A percentile compares a stretch with the other conserved stretches of the same genome.
Evolutionary conservation across 2,329 filamentous ascomycete genomes (phyloP).

Genomic region (Sporothrix pallida): DNA sequence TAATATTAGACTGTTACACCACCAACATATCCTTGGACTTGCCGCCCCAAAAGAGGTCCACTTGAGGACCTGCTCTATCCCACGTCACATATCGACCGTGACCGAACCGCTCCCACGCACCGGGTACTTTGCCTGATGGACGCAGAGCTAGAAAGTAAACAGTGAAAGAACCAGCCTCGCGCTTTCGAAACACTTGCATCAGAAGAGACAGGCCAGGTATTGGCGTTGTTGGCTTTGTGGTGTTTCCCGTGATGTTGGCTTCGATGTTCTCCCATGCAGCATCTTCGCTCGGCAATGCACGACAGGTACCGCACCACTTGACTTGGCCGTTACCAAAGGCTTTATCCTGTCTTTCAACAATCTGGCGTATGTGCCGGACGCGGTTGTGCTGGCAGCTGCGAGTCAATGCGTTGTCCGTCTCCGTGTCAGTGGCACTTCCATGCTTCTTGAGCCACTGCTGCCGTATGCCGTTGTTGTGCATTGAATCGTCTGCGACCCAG

Average conservation of each 20-base stretch:
- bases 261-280: constrained; percentile 13
- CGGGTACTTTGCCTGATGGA: background rate
- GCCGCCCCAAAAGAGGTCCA: constrained; percentile 24
- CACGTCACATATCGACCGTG: constrained; percentile 1
- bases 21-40: background rate
- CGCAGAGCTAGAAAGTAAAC: constrained; percentile 13
- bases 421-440: background rate
- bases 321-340: background rate
- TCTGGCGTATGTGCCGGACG: constrained; percentile 5
- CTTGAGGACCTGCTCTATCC: constrained; percentile 10
- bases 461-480: constrained; percentile 24
- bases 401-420: constrained; percentile 7
- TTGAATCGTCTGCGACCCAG: constrained; percentile 25
- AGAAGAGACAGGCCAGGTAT: background rate
- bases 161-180: constrained; percentile 4
- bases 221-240: too few species aligned
- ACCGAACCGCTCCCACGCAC: constrained; percentile 17
- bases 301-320: constrained; percentile 8
- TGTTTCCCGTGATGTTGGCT: background rate
- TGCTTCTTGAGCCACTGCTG: background rate
- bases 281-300: background rate
- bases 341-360: background rate
- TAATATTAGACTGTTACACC: background rate
- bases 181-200: constrained; percentile 13
- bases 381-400: constrained; percentile 28